Base-by-base conservation (phyloP, 352 stramenopile species). In the Phytophthora foliorum region DNA sequence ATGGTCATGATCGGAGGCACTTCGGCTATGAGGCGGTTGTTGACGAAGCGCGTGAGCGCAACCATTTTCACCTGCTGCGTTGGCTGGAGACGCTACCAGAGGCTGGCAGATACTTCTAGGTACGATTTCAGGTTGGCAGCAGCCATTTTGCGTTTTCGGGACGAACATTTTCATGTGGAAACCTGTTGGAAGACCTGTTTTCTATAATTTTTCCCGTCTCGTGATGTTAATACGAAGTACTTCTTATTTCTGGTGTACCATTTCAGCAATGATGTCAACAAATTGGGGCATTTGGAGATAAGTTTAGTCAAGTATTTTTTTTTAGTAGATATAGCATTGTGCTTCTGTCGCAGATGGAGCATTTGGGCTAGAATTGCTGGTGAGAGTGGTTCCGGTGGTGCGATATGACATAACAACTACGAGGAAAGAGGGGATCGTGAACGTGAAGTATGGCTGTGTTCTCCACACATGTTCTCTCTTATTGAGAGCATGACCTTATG, bases 11-110 rank as follows among this genome's bases (percentile, higher is more conserved):
- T n/a, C 69, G 72, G 24, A 69, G 65, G 34, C 64, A 72, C 46
- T 77, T 83, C 55, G 65, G 57, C 7, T 78, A 65, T 21, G 72
- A 78, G 24, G 45, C 58, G 31, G 65, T 78, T 6, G 34, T 78
- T 31, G 64, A 75, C 9, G 56, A 72, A 14, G 72, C 75, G 8
- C 72, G 75, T 14, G 72, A 76, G 21, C 50, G 55, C 7, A 69
- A 67, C 11, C 69, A 81, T 42, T 83, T 81, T 24, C 50, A 72
- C 32, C 22, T 83, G 4, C 39, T 83, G 54, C 55, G 69, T 48
- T 83, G 75, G 72, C 57, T 83, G 8, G 75, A 83, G 51, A 78
- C 59, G 21, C 58, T 83, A 5, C 66, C 64, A 10, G 72, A 80
- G 39, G 54, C 63, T 51, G 72, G 68, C 6, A 63, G 62, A 53